Base-by-base conservation (phyloP, 2,329 filamentous ascomycete species). In the Drechslerella coelobrocha region DNA sequence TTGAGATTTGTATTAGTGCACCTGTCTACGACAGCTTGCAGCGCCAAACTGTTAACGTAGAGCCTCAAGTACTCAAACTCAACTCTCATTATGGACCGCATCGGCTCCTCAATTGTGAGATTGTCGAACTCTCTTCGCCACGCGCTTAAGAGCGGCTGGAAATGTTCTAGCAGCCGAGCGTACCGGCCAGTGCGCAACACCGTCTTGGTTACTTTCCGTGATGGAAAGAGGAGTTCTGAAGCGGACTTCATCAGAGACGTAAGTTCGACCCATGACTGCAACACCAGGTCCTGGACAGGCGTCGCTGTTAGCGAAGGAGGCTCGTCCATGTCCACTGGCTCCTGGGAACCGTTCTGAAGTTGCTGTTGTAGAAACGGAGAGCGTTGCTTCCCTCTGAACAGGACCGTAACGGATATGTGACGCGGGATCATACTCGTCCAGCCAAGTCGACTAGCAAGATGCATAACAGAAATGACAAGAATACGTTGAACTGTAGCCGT, bases 41-140 rank as follows among this genome's bases (percentile, higher is more conserved):
- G 82, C 1, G 92, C 92, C 1, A 99, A 83, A 0, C 92, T 96
- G 78, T 97, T 97, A 80, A 97, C 85, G 77, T 97, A 97, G 54
- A 97, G 89, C 76, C 93, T 86, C 24, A 93, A 91, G 77, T 97
- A 97, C 77, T 97, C 91, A 77, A 94, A 97, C 80, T 99, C 94
- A 74, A 97, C 97, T 6, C 87, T 89, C 27, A 99, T 82, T 66
- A 97, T 92, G 77, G 92, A 87, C 27, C 84, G 81, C 73, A 87
- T 88, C 73, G 84, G 88, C 21, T 81, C 84, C 1, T 87, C 87
- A 56, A 89, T 82, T 61, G 85, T 84, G 76, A 90, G 89, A n/a
- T 86, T 84, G 75, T 96, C 89, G 77, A 97, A 92, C 71, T 92
- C 89, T 43, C 83, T 84, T 79, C 86, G 89, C 90, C 93, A 97